Evolutionary conservation across 192 early-diverging fungal species (phyloP).

Genomic region (Coemansia sp.): DNA sequence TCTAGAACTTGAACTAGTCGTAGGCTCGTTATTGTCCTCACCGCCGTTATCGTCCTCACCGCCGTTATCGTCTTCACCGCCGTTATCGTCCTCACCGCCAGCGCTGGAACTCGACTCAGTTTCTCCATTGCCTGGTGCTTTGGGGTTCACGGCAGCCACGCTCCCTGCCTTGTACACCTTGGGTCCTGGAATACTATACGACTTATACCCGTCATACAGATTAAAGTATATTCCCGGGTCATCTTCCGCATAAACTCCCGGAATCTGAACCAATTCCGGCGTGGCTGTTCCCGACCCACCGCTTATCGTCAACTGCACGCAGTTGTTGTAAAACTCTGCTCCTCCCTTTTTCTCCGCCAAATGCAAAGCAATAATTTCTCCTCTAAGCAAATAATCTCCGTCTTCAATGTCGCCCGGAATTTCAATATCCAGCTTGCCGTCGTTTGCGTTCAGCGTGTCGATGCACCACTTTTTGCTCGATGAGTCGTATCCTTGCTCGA

Average conservation of each 20-base stretch:
- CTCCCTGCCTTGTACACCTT: conserved; percentile 6
- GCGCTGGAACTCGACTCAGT: no score
- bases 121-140: no score
- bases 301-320: conserved; percentile 9
- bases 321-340: conserved; percentile 29
- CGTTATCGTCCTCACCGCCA: no score
- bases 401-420: conserved; percentile 24
- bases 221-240: conserved; percentile 21
- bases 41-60: no score
- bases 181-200: conserved; percentile 19
- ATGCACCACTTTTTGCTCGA: conserved; percentile 31
- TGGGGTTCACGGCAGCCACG: no score
- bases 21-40: no score
- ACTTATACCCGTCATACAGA: conserved; percentile 4
- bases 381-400: conserved; percentile 23
- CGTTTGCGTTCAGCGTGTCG: conserved; percentile 16
- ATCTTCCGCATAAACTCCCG: conserved; percentile 14
- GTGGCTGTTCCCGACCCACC: conserved; percentile 14
- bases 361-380: conserved; percentile 32
- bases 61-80: no score
- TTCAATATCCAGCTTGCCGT: conserved; percentile 26
- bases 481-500: conserved; percentile 27
- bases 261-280: conserved; percentile 15
- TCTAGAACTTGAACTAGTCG: no score
- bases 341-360: conserved; percentile 2